Conservation (phyloP, 2,329 filamentous ascomycete genomes). For the Alternaria brassicae region DNA sequence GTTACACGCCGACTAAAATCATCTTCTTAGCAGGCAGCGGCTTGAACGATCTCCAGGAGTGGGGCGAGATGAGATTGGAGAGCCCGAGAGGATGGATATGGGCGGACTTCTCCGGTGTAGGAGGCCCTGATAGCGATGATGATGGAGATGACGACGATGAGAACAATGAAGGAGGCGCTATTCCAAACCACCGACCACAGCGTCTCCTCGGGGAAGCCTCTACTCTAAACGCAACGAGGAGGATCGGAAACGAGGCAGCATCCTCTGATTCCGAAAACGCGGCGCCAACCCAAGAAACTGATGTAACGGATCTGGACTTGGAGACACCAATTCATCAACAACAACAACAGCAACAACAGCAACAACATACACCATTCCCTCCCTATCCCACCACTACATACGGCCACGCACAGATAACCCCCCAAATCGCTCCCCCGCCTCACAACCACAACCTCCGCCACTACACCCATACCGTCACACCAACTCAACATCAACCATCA, state of each 20-base stretch:
- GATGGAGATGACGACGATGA: conserved; percentile 30
- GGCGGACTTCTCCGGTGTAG: conserved; percentile 72
- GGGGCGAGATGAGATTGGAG: conserved; percentile 78
- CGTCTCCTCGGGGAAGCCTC: not conserved
- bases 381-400: not conserved
- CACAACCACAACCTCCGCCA: not conserved
- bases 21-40: conserved; percentile 87
- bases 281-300: not conserved
- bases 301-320: conserved; percentile 1
- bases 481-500: conserved; percentile 1
- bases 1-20: conserved; percentile 94
- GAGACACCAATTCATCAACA: conserved; percentile 15
- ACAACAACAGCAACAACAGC: conserved; percentile 9
- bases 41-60: conserved; percentile 89
- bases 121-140: conserved; percentile 47
- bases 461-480: not conserved
- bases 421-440: not conserved
- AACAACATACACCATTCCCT: not conserved
- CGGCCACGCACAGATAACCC: conserved; percentile 2
- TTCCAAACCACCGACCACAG: conserved; percentile 7
- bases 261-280: conserved; percentile 31
- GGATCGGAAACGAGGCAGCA: conserved; percentile 5
- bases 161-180: conserved; percentile 23
- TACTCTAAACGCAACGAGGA: not conserved
- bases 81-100: conserved; percentile 90